phyloP scores from a whole-genome alignment of 2,329 filamentous ascomycete genomes.

The Colletotrichum costaricense region DNA sequence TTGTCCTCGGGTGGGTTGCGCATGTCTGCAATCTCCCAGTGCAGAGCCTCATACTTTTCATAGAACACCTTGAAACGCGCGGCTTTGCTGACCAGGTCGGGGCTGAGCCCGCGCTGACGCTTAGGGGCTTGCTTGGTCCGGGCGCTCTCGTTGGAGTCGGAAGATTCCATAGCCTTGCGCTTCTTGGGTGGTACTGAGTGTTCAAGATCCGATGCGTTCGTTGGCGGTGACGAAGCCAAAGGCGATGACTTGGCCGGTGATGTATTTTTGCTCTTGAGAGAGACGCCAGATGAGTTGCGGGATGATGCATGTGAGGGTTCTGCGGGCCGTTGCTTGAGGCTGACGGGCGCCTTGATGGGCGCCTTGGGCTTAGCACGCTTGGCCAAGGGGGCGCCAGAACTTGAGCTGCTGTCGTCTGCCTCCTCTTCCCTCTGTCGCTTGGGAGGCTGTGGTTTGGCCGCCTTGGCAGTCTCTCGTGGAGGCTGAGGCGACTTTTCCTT shows the following conservation, averaged over 20 bases:
- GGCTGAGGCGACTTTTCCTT: constrained; percentile 40
- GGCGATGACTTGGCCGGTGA: constrained; percentile 74
- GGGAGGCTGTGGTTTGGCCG: constrained; percentile 44
- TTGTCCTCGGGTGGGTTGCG: constrained; percentile 63
- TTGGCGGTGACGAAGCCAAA: constrained; percentile 73
- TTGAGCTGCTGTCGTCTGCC: constrained; percentile 65
- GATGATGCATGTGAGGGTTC: constrained; percentile 62
- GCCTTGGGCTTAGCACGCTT: constrained; percentile 67
- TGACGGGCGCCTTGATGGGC: constrained; percentile 44
- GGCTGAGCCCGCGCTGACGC: constrained; percentile 52
- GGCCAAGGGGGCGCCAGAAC: constrained; percentile 67
- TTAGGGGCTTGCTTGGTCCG: constrained; percentile 44
- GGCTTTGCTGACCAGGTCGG: constrained; percentile 64
- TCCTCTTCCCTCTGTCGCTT: constrained; percentile 67
- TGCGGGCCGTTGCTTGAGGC: constrained; percentile 58
- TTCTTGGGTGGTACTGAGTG: constrained; percentile 55
- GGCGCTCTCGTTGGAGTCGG: constrained; percentile 32
- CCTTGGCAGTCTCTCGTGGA: constrained; percentile 44
- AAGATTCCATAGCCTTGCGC: constrained; percentile 50
- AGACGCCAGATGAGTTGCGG: constrained; percentile 51
- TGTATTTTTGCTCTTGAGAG: constrained; percentile 56
- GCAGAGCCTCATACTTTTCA: constrained; percentile 66
- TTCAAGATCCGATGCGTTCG: constrained; percentile 73
- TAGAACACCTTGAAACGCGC: constrained; percentile 67
- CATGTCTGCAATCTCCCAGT: constrained; percentile 63